Conservation (phyloP, 352 stramenopile genomes). For the Sclerospora graminicola region DNA sequence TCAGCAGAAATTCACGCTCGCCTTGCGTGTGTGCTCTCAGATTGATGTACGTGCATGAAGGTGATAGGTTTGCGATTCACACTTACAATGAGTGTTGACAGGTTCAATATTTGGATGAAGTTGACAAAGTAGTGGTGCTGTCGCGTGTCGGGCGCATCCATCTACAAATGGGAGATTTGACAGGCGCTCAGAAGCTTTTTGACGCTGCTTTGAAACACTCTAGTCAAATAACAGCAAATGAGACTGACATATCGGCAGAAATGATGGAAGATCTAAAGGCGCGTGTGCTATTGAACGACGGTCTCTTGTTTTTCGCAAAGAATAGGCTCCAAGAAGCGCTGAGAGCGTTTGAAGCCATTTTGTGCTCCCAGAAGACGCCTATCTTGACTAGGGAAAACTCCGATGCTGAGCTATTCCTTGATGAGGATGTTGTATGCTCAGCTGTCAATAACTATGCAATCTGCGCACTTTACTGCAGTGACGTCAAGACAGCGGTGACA, state of each 20-base stretch:
- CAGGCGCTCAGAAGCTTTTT: slow-evolving; percentile 47
- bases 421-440: slow-evolving; percentile 56
- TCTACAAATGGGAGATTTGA: slow-evolving; percentile 66
- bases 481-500: slow-evolving; percentile 58
- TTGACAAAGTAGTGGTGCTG: slow-evolving; percentile 38
- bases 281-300: slow-evolving; percentile 62
- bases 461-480: slow-evolving; percentile 71
- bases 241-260: slow-evolving; percentile 1
- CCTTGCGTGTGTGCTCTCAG: slow-evolving; percentile 49
- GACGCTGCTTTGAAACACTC: slow-evolving; percentile 25
- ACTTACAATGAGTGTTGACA: too few species aligned
- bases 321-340: slow-evolving; percentile 77
- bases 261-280: slow-evolving; percentile 28
- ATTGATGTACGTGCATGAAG: slow-evolving; percentile 35
- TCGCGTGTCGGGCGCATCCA: slow-evolving; percentile 62
- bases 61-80: background rate
- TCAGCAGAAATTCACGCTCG: slow-evolving; percentile 65
- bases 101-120: slow-evolving; percentile 24
- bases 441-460: slow-evolving; percentile 80
- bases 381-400: slow-evolving; percentile 3
- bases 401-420: slow-evolving; percentile 38
- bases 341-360: slow-evolving; percentile 56
- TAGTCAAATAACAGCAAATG: slow-evolving; percentile 10
- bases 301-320: slow-evolving; percentile 58
- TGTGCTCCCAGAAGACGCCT: slow-evolving; percentile 30